phyloP scores from a whole-genome alignment of 2,329 filamentous ascomycete species.

The Grosmannia penicillata region DNA sequence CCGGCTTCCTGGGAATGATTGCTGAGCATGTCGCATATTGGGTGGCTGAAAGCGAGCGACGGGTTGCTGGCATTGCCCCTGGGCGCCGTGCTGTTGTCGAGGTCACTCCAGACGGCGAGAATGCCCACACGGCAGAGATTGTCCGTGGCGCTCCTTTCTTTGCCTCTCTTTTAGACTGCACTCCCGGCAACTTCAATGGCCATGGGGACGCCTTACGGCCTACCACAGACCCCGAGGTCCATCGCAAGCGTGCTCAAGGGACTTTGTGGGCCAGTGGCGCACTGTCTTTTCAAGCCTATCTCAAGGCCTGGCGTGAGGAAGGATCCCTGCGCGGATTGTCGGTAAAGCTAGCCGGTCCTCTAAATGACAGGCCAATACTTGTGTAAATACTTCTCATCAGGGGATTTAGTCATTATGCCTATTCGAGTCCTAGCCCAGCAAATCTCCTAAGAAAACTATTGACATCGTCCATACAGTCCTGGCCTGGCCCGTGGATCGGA shows the following conservation, averaged over 20 bases:
- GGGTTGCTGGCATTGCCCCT: slow-evolving; percentile 1
- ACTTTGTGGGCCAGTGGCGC: background rate
- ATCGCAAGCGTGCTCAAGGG: background rate
- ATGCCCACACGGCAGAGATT: slow-evolving; percentile 3
- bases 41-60: background rate
- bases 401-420: no score
- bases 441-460: background rate
- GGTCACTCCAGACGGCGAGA: slow-evolving; percentile 7
- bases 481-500: background rate
- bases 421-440: background rate
- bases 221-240: background rate
- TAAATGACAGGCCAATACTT: no score
- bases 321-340: no score
- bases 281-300: background rate
- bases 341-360: no score
- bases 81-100: slow-evolving; percentile 3
- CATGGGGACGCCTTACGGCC: slow-evolving; percentile 3
- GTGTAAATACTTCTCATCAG: no score
- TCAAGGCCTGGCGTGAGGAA: no score
- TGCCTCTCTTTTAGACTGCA: slow-evolving; percentile 5
- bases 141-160: slow-evolving; percentile 1
- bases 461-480: background rate
- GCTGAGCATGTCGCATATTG: slow-evolving; percentile 14
- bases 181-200: slow-evolving; percentile 7
- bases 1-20: slow-evolving; percentile 20